Evolutionary conservation across 1,284 basidiomycete genomes (phyloP).

Genomic region (Austroboletus niveus): DNA sequence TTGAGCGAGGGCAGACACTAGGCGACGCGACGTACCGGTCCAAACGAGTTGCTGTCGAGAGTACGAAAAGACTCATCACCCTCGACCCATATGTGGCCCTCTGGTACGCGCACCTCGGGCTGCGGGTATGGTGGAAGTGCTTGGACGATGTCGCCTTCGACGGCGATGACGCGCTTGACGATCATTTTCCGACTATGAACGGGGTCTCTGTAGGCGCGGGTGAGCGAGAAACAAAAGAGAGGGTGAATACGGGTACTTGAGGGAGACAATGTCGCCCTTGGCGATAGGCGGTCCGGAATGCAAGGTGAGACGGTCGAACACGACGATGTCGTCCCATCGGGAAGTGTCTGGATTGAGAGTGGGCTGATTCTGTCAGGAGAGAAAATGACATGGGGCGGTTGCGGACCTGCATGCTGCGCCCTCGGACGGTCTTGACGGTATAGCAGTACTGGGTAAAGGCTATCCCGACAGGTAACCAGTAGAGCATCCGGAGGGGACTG

Average conservation of each 20-base stretch:
- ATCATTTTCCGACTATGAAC: slow-evolving; percentile 49
- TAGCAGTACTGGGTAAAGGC: slow-evolving; percentile 52
- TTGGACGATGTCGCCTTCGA: slow-evolving; percentile 62
- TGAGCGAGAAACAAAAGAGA: not conserved
- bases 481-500: slow-evolving; percentile 34
- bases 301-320: slow-evolving; percentile 58
- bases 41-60: slow-evolving; percentile 71
- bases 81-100: slow-evolving; percentile 73
- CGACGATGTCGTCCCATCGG: slow-evolving; percentile 53
- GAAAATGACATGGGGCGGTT: not conserved
- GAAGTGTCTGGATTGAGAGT: slow-evolving; percentile 74
- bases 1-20: not conserved
- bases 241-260: slow-evolving; percentile 42
- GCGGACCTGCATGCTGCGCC: slow-evolving; percentile 74
- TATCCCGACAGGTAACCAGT: slow-evolving; percentile 58
- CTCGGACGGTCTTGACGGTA: slow-evolving; percentile 54
- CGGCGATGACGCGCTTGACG: slow-evolving; percentile 67
- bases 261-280: slow-evolving; percentile 64
- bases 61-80: slow-evolving; percentile 49
- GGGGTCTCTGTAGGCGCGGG: slow-evolving; percentile 51
- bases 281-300: slow-evolving; percentile 36
- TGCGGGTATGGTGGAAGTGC: slow-evolving; percentile 71
- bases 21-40: slow-evolving; percentile 49
- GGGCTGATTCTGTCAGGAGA: slow-evolving; percentile 49
- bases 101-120: slow-evolving; percentile 52